Conservation (phyloP, 352 stramenopile genomes). For the Blastocystis sp. region DNA sequence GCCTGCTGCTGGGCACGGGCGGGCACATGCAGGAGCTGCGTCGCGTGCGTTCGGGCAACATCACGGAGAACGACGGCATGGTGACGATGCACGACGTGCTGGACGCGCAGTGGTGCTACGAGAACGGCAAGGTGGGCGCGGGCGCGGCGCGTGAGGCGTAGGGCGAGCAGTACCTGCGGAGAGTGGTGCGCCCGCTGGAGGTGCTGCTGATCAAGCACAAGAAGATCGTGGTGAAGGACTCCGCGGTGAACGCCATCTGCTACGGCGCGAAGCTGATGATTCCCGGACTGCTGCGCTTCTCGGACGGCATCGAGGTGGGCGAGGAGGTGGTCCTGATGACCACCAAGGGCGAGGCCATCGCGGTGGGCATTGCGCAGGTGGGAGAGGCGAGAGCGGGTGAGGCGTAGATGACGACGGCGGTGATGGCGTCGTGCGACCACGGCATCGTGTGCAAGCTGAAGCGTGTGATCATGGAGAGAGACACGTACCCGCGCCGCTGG, state of each 20-base stretch:
- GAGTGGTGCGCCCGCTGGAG: slow-evolving; percentile 95
- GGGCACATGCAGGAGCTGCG: slow-evolving; percentile 99
- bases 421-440: slow-evolving; percentile 99
- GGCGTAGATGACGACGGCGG: slow-evolving; percentile 90
- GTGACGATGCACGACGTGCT: slow-evolving; percentile 99
- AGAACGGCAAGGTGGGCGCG: slow-evolving; percentile 85
- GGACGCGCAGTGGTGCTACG: slow-evolving; percentile 96
- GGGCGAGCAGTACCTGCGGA: slow-evolving; percentile 96
- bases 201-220: slow-evolving; percentile 97
- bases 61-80: slow-evolving; percentile 91
- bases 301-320: slow-evolving; percentile 96
- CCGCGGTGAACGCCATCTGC: slow-evolving; percentile 98
- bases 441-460: slow-evolving; percentile 99
- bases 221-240: slow-evolving; percentile 99
- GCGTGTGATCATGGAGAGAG: slow-evolving; percentile 99
- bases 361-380: slow-evolving; percentile 91
- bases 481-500: slow-evolving; percentile 98
- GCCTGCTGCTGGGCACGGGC: slow-evolving; percentile 90
- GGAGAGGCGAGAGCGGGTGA: background rate
- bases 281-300: slow-evolving; percentile 94
- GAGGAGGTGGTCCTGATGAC: slow-evolving; percentile 99
- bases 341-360: slow-evolving; percentile 99
- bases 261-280: slow-evolving; percentile 99
- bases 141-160: background rate
- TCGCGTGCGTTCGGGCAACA: slow-evolving; percentile 90